These are phyloP conservation scores for Plantago lanceolata DNA, from an alignment of 305 asterid genomes.

Conservation along the genomic window DNA sequence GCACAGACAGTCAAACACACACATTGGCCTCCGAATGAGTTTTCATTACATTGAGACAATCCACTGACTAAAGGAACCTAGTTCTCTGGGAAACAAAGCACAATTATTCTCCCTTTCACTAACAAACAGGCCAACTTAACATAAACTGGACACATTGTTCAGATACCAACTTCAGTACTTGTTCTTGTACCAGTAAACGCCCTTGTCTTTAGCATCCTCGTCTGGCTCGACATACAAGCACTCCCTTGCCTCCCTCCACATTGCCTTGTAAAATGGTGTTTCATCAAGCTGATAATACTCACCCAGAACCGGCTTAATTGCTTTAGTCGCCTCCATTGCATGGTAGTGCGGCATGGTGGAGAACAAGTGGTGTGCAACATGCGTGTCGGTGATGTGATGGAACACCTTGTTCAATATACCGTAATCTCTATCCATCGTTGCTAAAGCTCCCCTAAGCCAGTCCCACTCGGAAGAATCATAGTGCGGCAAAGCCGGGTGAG, in stretches of 20 bases:
- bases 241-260: conserved; percentile 68
- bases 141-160: conserved; percentile 2
- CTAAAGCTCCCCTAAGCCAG: conserved; percentile 71
- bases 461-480: conserved; percentile 69
- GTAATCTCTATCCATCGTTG: conserved; percentile 60
- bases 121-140: conserved; percentile 6
- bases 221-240: conserved; percentile 62
- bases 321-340: conserved; percentile 71
- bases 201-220: conserved; percentile 34
- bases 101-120: conserved; percentile 7
- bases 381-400: conserved; percentile 67
- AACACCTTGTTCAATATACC: conserved; percentile 58
- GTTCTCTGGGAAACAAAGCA: conserved; percentile 12
- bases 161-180: conserved; percentile 28
- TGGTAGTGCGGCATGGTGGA: conserved; percentile 70
- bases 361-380: conserved; percentile 63
- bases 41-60: conserved; percentile 19
- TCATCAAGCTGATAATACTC: conserved; percentile 57
- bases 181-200: conserved; percentile 64
- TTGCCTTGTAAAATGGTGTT: conserved; percentile 57
- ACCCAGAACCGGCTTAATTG: conserved; percentile 51
- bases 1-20: conserved; percentile 8
- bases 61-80: conserved; percentile 1
- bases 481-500: conserved; percentile 64
- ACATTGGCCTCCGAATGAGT: not conserved